These are phyloP conservation scores for Rhodotorula kratochvilovae DNA, from an alignment of 768 basidiomycete species.

Conservation along the genomic window DNA sequence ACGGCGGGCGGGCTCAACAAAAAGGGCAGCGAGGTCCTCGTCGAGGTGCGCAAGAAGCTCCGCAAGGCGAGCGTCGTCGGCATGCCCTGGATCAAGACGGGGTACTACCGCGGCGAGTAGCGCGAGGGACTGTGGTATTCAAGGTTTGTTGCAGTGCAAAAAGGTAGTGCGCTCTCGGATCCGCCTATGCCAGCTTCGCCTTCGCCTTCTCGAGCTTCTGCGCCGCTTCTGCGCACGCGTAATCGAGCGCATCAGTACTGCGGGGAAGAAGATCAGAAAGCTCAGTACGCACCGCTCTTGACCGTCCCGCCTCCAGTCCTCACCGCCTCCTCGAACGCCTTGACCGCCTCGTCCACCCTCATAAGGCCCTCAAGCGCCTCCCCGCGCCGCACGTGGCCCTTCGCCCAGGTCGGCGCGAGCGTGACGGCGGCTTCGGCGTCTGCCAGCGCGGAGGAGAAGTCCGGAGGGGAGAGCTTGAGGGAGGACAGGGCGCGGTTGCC, in stretches of 20 bases:
- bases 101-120: conserved; percentile 57
- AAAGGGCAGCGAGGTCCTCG: conserved; percentile 76
- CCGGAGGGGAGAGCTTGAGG: conserved; percentile 14
- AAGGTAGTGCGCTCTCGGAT: not conserved
- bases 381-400: conserved; percentile 27
- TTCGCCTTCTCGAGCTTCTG: conserved; percentile 16
- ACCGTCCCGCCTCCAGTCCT: conserved; percentile 18
- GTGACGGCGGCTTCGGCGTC: conserved; percentile 22
- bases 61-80: conserved; percentile 67
- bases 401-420: conserved; percentile 30
- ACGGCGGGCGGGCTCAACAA: conserved; percentile 68
- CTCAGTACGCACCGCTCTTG: conserved; percentile 21
- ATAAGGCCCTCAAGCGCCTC: conserved; percentile 29
- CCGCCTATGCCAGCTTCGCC: not conserved
- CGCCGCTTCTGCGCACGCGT: conserved; percentile 11
- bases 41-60: conserved; percentile 77
- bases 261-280: too few species aligned
- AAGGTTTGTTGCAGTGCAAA: too few species aligned
- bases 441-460: conserved; percentile 11
- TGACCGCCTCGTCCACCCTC: conserved; percentile 5
- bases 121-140: not conserved
- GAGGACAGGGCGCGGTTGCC: conserved; percentile 30
- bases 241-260: too few species aligned
- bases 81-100: conserved; percentile 83
- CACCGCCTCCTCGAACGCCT: conserved; percentile 22